phyloP scores from a whole-genome alignment of 345 rosid species.

The Euphorbia tirucalli region DNA sequence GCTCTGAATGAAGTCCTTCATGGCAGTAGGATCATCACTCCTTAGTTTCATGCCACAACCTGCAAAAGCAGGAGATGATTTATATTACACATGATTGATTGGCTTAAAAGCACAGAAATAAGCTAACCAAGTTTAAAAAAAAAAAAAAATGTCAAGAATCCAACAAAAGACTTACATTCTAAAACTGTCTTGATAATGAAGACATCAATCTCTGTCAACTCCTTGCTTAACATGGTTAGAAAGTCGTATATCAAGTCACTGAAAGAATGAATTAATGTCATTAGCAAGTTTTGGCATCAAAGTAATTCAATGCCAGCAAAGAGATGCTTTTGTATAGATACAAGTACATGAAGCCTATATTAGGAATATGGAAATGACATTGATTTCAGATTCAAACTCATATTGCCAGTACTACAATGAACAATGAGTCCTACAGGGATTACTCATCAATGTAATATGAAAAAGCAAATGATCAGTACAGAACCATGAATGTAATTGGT shows the following conservation, averaged over 20 bases:
- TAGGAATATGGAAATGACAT: background rate
- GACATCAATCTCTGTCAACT: no score
- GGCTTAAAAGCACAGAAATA: background rate
- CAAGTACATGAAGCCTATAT: background rate
- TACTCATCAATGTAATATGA: background rate
- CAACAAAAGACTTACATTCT: conserved; percentile 55
- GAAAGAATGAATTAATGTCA: conserved; percentile 21
- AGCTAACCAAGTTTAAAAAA: background rate
- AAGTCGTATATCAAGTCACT: conserved; percentile 92
- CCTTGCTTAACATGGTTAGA: conserved; percentile 63
- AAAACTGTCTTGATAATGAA: conserved; percentile 66
- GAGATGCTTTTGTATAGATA: background rate
- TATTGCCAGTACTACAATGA: background rate
- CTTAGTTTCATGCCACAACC: conserved; percentile 97
- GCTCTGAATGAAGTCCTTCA: conserved; percentile 73
- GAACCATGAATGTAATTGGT: no score
- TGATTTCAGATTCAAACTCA: background rate
- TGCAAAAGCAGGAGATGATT: conserved; percentile 17
- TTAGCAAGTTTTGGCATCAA: background rate
- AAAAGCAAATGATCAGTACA: no score
- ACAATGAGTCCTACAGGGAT: background rate
- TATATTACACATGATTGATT: background rate
- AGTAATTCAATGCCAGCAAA: conserved; percentile 1
- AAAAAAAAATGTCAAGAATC: no score
- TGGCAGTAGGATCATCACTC: conserved; percentile 80